phyloP scores from a whole-genome alignment of 371 early-diverging fungal genomes.

The Mucor irregularis region DNA sequence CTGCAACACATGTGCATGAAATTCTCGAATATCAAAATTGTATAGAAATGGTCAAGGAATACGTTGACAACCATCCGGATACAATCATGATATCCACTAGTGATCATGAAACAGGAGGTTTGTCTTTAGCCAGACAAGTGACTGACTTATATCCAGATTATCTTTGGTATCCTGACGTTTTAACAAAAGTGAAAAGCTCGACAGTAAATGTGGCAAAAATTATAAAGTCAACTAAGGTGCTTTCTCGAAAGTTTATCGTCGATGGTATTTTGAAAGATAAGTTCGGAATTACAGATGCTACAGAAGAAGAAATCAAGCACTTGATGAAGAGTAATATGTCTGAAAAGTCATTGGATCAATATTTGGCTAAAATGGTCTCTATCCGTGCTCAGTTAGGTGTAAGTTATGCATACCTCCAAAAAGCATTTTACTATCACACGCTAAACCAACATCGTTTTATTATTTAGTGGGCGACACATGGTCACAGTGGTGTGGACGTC shows the following conservation, averaged over 20 bases:
- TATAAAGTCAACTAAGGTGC: conserved; percentile 10
- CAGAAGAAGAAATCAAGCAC: conserved; percentile 59
- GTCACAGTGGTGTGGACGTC: conserved; percentile 94
- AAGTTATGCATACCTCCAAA: conserved; percentile 6
- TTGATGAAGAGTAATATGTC: conserved; percentile 30
- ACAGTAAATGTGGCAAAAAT: conserved; percentile 55
- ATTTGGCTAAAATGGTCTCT: conserved; percentile 71
- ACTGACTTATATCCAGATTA: conserved; percentile 76
- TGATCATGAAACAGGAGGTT: conserved; percentile 97
- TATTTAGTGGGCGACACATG: conserved; percentile 82
- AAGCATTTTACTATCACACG: not conserved
- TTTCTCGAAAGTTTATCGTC: conserved; percentile 33
- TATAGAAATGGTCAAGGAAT: conserved; percentile 68
- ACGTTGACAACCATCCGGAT: conserved; percentile 72
- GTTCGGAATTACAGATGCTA: conserved; percentile 71
- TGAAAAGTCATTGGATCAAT: conserved; percentile 41
- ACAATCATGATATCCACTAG: conserved; percentile 86
- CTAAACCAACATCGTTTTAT: not conserved
- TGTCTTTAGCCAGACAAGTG: conserved; percentile 76
- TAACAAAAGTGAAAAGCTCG: conserved; percentile 68
- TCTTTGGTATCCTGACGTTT: conserved; percentile 80
- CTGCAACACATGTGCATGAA: conserved; percentile 88
- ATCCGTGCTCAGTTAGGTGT: conserved; percentile 71
- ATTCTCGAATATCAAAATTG: conserved; percentile 88
- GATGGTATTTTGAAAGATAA: conserved; percentile 55